Percentiles rank a stretch among this genome's conserved stretches.
These are phyloP conservation scores for Fraxinus nigra DNA, from an alignment of 305 asterid genomes.

Conservation along the genomic window DNA sequence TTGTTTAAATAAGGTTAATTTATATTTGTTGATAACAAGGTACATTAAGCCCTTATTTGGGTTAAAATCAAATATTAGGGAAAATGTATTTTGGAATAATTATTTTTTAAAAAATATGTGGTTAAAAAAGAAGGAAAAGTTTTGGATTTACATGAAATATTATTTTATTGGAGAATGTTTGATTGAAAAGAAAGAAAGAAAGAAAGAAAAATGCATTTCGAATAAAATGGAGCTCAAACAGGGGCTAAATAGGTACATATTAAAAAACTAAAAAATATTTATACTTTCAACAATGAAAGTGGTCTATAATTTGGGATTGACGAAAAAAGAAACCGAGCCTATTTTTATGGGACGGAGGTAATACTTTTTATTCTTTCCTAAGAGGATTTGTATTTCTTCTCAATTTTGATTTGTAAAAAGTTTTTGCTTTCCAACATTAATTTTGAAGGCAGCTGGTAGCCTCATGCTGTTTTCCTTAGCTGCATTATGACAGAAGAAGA, in stretches of 20 bases:
- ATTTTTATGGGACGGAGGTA: background rate
- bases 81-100: background rate
- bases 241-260: background rate
- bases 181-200: background rate
- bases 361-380: background rate
- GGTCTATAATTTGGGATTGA: background rate
- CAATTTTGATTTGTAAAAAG: background rate
- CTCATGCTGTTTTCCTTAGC: constrained; percentile 5
- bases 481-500: constrained; percentile 2
- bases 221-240: background rate
- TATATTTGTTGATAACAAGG: background rate
- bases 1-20: background rate
- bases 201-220: background rate
- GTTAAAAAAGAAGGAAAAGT: background rate
- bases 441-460: constrained; percentile 13
- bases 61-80: background rate
- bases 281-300: background rate
- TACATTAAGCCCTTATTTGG: background rate
- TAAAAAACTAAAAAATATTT: background rate
- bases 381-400: background rate
- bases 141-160: too few relatives aligned
- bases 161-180: background rate
- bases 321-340: background rate
- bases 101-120: background rate
- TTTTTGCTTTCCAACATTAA: constrained; percentile 6